phyloP scores from a whole-genome alignment of 768 basidiomycete species.

The Calocybe cyanea region DNA sequence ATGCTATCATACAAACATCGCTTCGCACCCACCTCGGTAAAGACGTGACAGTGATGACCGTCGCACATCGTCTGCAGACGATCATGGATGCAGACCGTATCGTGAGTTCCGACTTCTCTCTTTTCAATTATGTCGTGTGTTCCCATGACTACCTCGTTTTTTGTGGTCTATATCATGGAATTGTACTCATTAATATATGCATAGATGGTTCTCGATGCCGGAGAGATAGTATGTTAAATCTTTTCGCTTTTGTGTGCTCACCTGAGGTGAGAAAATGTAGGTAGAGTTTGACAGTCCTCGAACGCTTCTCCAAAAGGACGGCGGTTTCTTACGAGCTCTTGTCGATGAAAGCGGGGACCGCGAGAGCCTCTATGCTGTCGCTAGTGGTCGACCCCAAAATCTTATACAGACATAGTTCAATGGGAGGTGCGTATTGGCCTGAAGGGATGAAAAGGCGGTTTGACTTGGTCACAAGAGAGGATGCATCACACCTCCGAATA shows the following conservation, averaged over 20 bases:
- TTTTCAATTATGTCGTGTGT: not conserved
- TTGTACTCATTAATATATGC: not conserved
- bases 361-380: constrained; percentile 43
- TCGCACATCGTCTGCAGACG: constrained; percentile 68
- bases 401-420: too few species aligned
- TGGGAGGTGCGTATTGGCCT: too few species aligned
- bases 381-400: too few species aligned
- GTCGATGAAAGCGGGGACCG: constrained; percentile 58
- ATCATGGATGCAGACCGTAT: constrained; percentile 63
- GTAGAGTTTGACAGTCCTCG: constrained; percentile 55
- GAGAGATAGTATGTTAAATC: constrained; percentile 40
- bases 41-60: constrained; percentile 57
- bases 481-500: too few species aligned
- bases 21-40: constrained; percentile 59
- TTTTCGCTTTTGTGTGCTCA: not conserved
- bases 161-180: too few species aligned
- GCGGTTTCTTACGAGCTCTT: constrained; percentile 47
- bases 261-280: constrained; percentile 18
- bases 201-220: constrained; percentile 51
- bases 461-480: too few species aligned
- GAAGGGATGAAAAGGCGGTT: too few species aligned
- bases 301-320: constrained; percentile 46
- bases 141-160: too few species aligned
- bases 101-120: constrained; percentile 22
- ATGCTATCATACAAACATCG: constrained; percentile 63